phyloP scores from a whole-genome alignment of 2,329 filamentous ascomycete genomes.

The Domatiomyces catenatus region DNA sequence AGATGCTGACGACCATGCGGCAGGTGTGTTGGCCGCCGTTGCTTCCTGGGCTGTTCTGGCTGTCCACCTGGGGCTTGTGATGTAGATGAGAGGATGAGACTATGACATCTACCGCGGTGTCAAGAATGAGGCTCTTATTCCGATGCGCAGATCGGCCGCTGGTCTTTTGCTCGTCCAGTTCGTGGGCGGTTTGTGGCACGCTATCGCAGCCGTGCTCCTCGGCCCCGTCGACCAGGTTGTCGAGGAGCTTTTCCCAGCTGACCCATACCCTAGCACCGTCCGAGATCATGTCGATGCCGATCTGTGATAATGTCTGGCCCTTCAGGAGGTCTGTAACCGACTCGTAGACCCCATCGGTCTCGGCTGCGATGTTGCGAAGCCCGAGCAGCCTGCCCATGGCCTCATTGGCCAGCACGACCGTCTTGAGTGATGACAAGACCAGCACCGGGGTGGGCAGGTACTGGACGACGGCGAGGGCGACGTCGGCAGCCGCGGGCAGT shows the following conservation, averaged over 20 bases:
- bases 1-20: conserved; percentile 63
- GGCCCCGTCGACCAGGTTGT: conserved; percentile 28
- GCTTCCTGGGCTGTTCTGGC: conserved; percentile 24
- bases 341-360: conserved; percentile 18
- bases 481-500: conserved; percentile 13
- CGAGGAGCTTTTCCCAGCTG: conserved; percentile 40
- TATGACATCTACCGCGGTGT: conserved; percentile 52
- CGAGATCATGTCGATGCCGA: conserved; percentile 59
- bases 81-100: conserved; percentile 32
- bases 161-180: neutral
- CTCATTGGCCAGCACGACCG: conserved; percentile 58
- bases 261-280: conserved; percentile 42
- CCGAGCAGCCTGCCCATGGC: conserved; percentile 57
- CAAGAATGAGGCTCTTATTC: conserved; percentile 31
- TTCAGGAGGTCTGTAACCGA: conserved; percentile 44
- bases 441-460: conserved; percentile 59
- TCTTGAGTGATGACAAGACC: conserved; percentile 53
- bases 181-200: neutral
- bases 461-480: conserved; percentile 53
- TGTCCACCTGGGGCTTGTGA: conserved; percentile 16
- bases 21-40: conserved; percentile 38
- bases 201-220: conserved; percentile 2
- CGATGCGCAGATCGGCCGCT: conserved; percentile 6
- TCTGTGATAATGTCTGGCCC: conserved; percentile 51
- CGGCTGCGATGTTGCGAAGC: conserved; percentile 32